These are phyloP conservation scores for Chloridella minuta DNA, from an alignment of 352 stramenopile species.

Conservation along the genomic window DNA sequence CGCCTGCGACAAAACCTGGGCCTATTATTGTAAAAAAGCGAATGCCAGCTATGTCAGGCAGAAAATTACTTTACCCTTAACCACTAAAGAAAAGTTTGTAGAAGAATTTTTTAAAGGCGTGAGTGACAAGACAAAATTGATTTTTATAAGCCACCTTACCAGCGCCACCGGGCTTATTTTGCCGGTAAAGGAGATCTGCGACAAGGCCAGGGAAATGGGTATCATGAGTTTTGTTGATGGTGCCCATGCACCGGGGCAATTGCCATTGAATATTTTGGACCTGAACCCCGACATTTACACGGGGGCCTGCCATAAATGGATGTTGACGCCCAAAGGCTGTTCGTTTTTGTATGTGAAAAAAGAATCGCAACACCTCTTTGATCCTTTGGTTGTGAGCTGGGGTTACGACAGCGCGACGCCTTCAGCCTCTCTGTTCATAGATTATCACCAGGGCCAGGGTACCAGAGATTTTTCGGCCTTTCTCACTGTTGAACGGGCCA, in stretches of 20 bases:
- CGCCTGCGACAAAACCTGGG: background rate
- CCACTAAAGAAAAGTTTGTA: background rate
- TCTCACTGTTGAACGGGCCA: background rate
- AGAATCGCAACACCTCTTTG: background rate
- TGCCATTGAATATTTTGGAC: background rate
- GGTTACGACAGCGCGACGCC: background rate
- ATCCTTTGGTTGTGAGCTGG: background rate
- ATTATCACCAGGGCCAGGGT: background rate
- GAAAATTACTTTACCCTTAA: background rate
- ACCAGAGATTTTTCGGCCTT: background rate
- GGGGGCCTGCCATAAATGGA: background rate
- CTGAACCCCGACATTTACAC: background rate
- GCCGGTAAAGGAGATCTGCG: background rate
- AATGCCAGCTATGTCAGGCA: background rate
- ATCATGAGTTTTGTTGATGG: background rate
- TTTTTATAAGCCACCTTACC: background rate
- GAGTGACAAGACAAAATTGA: background rate
- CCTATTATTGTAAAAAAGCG: background rate
- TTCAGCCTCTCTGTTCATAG: background rate
- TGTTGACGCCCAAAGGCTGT: background rate
- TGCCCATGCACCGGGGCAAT: background rate
- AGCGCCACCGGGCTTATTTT: background rate
- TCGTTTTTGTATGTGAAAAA: background rate
- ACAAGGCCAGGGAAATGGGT: background rate
- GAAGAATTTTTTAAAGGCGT: background rate